These are phyloP conservation scores for Setaria viridis DNA, from an alignment of 202 grass and related monocot species.

Conservation along the genomic window DNA sequence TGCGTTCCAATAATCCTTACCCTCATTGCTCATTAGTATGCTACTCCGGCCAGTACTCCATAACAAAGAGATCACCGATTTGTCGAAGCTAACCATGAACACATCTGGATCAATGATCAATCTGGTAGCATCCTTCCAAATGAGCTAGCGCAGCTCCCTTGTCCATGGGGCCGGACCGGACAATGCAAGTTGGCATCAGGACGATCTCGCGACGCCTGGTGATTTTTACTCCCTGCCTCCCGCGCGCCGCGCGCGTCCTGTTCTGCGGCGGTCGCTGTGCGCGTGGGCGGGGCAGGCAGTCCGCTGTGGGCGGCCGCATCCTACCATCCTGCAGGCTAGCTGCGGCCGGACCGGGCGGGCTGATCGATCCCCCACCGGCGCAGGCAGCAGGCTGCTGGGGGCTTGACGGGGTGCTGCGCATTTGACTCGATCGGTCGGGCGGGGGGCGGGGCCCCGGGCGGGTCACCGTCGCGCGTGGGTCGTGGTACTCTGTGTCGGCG, in stretches of 20 bases:
- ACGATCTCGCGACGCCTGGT: not conserved
- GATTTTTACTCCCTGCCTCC: not conserved
- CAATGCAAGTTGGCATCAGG: not conserved
- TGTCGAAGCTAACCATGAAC: no score
- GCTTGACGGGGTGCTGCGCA: conserved; percentile 29
- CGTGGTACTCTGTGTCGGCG: conserved; percentile 58
- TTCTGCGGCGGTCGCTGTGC: not conserved
- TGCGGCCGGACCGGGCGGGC: not conserved
- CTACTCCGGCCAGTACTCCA: no score
- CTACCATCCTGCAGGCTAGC: not conserved
- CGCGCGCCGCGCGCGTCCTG: not conserved
- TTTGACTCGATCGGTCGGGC: conserved; percentile 43
- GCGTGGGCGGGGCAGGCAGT: not conserved
- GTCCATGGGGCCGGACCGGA: no score
- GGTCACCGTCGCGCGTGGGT: conserved; percentile 58
- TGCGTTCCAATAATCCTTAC: not conserved
- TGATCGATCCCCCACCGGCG: not conserved
- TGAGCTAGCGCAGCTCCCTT: no score
- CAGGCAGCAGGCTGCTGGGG: not conserved
- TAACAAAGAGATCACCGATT: no score
- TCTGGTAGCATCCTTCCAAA: no score
- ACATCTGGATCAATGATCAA: no score
- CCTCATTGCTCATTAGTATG: no score
- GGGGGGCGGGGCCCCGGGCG: not conserved
- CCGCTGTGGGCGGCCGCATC: not conserved